Evolutionary conservation across 306 rosid genomes (phyloP).

Genomic region (Casuarina cunninghamiana): DNA sequence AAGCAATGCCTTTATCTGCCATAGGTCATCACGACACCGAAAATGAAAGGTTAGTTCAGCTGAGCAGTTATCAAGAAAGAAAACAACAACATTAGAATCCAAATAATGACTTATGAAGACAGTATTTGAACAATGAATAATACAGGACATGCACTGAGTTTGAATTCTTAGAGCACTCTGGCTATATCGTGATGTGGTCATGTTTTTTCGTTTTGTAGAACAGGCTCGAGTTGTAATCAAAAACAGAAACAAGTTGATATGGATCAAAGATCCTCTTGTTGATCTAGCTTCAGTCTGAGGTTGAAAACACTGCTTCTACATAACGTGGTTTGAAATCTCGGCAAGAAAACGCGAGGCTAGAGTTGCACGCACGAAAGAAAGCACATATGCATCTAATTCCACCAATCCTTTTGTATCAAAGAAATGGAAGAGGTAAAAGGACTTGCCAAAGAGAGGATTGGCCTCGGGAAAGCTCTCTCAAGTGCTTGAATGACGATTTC

Average conservation of each 20-base stretch:
- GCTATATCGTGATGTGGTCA: no score
- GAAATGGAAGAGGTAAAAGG: conserved; percentile 4
- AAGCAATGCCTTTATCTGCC: conserved; percentile 61
- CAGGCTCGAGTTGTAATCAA: neutral
- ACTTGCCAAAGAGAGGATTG: conserved; percentile 60
- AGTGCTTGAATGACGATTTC: conserved; percentile 60
- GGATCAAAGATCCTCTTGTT: no score
- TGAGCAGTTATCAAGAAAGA: neutral
- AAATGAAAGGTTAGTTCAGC: neutral
- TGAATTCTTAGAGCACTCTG: no score
- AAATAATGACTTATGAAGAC: neutral
- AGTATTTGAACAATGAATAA: neutral
- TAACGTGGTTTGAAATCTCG: no score
- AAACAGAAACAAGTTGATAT: no score
- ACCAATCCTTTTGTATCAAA: neutral
- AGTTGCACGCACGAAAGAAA: no score
- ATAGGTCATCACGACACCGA: conserved; percentile 18
- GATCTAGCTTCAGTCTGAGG: no score
- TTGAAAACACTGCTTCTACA: no score
- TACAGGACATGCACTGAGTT: neutral
- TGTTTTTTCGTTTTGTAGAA: no score
- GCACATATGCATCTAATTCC: no score
- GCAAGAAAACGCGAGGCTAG: no score
- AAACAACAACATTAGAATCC: neutral
- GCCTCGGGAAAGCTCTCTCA: conserved; percentile 62